A percentile compares a stretch with the other conserved stretches of the same genome.
phyloP scores from a whole-genome alignment of 176 grass and related monocot species.

The Juncus inflexus region DNA sequence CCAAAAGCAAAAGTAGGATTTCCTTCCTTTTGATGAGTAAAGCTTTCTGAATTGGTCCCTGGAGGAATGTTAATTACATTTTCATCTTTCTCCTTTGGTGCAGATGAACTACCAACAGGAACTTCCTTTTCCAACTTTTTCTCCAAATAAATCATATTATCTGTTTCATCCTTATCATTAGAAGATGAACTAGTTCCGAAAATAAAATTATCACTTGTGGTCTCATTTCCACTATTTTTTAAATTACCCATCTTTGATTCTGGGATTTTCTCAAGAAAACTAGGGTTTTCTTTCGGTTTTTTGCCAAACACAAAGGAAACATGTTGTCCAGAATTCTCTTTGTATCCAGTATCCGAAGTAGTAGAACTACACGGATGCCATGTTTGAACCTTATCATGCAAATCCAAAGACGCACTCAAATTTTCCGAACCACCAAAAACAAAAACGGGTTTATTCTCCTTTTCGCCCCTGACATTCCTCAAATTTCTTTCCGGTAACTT shows the following conservation, averaged over 20 bases:
- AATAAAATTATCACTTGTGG: neutral
- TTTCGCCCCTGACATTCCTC: slow-evolving; percentile 8
- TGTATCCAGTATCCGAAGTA: neutral
- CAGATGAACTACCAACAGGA: slow-evolving; percentile 18
- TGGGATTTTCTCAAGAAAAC: slow-evolving; percentile 1
- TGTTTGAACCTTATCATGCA: slow-evolving; percentile 19
- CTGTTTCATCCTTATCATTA: neutral
- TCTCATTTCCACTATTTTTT: neutral
- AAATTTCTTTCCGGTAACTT: slow-evolving; percentile 8
- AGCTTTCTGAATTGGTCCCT: slow-evolving; percentile 3
- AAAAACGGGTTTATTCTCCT: slow-evolving; percentile 25
- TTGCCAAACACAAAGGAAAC: slow-evolving; percentile 16
- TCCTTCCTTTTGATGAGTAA: slow-evolving; percentile 33
- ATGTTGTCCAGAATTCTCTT: neutral
- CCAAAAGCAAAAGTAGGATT: slow-evolving; percentile 15
- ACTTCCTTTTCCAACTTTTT: slow-evolving; percentile 14
- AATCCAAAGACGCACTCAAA: neutral
- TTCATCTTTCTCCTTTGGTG: slow-evolving; percentile 4
- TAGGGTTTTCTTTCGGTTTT: slow-evolving; percentile 4
- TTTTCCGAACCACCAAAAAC: slow-evolving; percentile 17
- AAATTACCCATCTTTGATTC: neutral
- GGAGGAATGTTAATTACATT: slow-evolving; percentile 11
- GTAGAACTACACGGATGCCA: slow-evolving; percentile 18
- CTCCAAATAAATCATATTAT: slow-evolving; percentile 35
- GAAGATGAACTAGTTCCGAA: slow-evolving; percentile 6